Percentiles rank a stretch among this genome's conserved stretches.
These are phyloP conservation scores for Dactylellina sp. DNA, from an alignment of 2,329 filamentous ascomycete species.

Conservation along the genomic window DNA sequence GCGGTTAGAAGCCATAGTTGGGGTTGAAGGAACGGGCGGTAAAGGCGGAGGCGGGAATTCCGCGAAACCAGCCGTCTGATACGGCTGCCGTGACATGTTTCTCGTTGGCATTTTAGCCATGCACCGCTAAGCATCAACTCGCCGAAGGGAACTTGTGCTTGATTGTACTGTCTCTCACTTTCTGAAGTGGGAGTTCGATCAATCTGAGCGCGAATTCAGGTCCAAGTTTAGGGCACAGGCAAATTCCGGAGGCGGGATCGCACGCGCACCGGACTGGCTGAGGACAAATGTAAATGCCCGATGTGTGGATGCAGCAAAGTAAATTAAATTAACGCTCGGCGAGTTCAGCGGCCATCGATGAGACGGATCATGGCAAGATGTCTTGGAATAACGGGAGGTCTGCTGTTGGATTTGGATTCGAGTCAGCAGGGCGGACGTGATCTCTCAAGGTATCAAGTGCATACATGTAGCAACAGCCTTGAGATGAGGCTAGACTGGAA, in stretches of 20 bases:
- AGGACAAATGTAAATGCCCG: too few relatives aligned
- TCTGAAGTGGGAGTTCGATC: background rate
- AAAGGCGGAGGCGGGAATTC: constrained; percentile 50
- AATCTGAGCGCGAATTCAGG: background rate
- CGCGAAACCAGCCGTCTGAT: constrained; percentile 35
- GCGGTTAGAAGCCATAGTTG: constrained; percentile 48
- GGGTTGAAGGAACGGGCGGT: constrained; percentile 48
- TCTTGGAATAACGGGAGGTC: constrained; percentile 8
- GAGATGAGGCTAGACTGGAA: background rate
- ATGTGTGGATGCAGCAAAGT: background rate
- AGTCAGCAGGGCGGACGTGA: constrained; percentile 8
- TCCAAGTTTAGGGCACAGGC: background rate
- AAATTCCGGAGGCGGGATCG: constrained; percentile 15
- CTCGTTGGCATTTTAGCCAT: constrained; percentile 27
- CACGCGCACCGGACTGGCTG: background rate
- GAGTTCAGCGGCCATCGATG: constrained; percentile 13
- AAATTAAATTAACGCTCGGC: constrained; percentile 8
- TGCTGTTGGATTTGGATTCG: too few relatives aligned
- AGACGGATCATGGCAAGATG: constrained; percentile 17
- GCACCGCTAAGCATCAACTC: background rate
- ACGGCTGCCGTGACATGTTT: constrained; percentile 41
- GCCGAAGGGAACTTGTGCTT: constrained; percentile 2
- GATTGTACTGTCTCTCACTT: background rate
- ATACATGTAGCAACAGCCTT: too few relatives aligned
- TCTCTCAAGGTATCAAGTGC: background rate